Conservation (phyloP, 2,329 filamentous ascomycete species). For the Colletotrichum sp. region DNA sequence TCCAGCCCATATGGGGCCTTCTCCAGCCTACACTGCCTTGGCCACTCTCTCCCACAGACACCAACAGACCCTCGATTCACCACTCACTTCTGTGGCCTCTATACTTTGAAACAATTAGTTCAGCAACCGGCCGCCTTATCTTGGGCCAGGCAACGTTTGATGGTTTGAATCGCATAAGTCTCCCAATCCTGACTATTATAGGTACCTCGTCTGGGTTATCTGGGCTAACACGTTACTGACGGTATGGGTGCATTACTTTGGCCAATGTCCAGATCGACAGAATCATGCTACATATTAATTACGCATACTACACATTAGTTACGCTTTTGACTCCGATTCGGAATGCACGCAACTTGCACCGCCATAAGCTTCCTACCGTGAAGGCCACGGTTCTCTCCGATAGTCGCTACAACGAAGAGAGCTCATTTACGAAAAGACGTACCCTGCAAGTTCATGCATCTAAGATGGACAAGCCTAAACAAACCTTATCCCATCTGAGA, state of each 20-base stretch:
- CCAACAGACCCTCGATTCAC: too few species aligned
- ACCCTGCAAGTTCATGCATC: neutral
- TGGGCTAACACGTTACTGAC: neutral
- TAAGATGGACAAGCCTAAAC: neutral
- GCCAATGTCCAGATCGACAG: accelerated
- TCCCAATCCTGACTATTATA: accelerated
- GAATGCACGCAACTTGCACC: too few species aligned
- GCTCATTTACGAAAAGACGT: neutral
- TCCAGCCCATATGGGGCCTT: too few species aligned
- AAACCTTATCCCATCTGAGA: neutral
- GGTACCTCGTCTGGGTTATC: neutral
- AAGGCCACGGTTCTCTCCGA: too few species aligned
- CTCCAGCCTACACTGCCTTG: too few species aligned
- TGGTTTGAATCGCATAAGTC: neutral
- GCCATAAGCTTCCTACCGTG: too few species aligned
- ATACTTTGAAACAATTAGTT: neutral
- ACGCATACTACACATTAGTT: too few species aligned
- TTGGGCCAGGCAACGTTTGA: neutral
- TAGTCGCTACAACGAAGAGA: neutral
- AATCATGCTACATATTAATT: accelerated
- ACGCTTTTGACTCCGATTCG: too few species aligned
- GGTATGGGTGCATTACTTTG: neutral
- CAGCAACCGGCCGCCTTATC: neutral
- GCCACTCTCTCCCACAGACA: too few species aligned
- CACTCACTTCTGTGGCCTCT: too few species aligned